Conservation (phyloP, 495 filamentous ascomycete genomes). For the Daldinia loculata region DNA sequence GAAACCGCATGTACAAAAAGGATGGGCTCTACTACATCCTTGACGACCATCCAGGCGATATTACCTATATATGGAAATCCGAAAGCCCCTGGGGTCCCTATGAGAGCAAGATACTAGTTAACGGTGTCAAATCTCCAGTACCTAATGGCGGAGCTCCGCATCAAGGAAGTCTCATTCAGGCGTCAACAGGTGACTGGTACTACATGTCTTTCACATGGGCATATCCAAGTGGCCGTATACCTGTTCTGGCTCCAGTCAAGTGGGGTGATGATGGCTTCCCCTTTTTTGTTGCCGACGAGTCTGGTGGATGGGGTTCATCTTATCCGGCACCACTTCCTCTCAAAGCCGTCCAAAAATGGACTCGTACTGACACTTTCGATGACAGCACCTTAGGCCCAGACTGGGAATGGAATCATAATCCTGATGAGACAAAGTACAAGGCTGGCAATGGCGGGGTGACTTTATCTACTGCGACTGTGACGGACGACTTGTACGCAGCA, state of each 20-base stretch:
- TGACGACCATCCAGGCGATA: conserved; percentile 54
- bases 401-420: conserved; percentile 74
- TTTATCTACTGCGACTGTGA: conserved; percentile 61
- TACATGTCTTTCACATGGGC: conserved; percentile 66
- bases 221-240: conserved; percentile 65
- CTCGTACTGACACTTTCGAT: conserved; percentile 56
- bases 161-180: conserved; percentile 66
- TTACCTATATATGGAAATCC: conserved; percentile 59
- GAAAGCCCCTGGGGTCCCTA: conserved; percentile 60
- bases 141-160: conserved; percentile 56
- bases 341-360: conserved; percentile 31
- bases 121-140: conserved; percentile 52
- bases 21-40: conserved; percentile 65
- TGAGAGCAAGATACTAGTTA: conserved; percentile 48
- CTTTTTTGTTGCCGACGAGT: conserved; percentile 45
- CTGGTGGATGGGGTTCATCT: conserved; percentile 55
- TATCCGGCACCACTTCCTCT: conserved; percentile 55
- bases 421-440: conserved; percentile 52
- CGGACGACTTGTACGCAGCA: conserved; percentile 60
- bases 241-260: conserved; percentile 62
- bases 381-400: conserved; percentile 48
- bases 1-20: conserved; percentile 64
- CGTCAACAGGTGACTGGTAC: conserved; percentile 63
- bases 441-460: conserved; percentile 45
- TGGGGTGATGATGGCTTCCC: conserved; percentile 64